A percentile compares a stretch with the other conserved stretches of the same genome.
Evolutionary conservation across 257 asterid species (phyloP).

Genomic region (Pogostemon cablin): DNA sequence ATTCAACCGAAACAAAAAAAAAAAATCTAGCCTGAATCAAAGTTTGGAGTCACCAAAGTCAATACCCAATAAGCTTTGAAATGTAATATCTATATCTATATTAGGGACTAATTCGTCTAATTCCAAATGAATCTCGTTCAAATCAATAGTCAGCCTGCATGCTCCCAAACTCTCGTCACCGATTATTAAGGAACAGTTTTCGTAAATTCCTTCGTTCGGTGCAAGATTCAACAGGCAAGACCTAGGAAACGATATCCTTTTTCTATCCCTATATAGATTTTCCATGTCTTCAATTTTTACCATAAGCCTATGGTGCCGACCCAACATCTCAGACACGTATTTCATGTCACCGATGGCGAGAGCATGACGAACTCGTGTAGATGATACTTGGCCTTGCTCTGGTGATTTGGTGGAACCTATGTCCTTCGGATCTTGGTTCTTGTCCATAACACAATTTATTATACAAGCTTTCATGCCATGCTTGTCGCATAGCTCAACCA

Average conservation of each 20-base stretch:
- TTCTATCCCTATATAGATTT: slow-evolving; percentile 37
- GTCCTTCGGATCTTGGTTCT: slow-evolving; percentile 44
- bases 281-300: slow-evolving; percentile 43
- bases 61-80: slow-evolving; percentile 57
- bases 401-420: slow-evolving; percentile 42
- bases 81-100: slow-evolving; percentile 36
- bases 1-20: not conserved
- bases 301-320: slow-evolving; percentile 80
- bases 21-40: slow-evolving; percentile 27
- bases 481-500: slow-evolving; percentile 67
- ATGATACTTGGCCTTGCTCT: slow-evolving; percentile 92
- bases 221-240: slow-evolving; percentile 88
- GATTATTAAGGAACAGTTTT: slow-evolving; percentile 59
- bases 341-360: slow-evolving; percentile 80
- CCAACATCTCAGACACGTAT: slow-evolving; percentile 81
- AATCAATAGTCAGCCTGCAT: slow-evolving; percentile 67
- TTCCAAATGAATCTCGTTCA: slow-evolving; percentile 67
- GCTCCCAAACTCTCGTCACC: slow-evolving; percentile 50
- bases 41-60: slow-evolving; percentile 59
- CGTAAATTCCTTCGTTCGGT: slow-evolving; percentile 75
- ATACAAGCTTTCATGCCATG: slow-evolving; percentile 70
- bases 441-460: slow-evolving; percentile 84
- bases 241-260: slow-evolving; percentile 55
- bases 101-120: slow-evolving; percentile 48
- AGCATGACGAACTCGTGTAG: slow-evolving; percentile 89